A percentile compares a stretch with the other conserved stretches of the same genome.
Conservation (phyloP, 2,329 filamentous ascomycete genomes). For the Gaeumannomyces tritici region DNA sequence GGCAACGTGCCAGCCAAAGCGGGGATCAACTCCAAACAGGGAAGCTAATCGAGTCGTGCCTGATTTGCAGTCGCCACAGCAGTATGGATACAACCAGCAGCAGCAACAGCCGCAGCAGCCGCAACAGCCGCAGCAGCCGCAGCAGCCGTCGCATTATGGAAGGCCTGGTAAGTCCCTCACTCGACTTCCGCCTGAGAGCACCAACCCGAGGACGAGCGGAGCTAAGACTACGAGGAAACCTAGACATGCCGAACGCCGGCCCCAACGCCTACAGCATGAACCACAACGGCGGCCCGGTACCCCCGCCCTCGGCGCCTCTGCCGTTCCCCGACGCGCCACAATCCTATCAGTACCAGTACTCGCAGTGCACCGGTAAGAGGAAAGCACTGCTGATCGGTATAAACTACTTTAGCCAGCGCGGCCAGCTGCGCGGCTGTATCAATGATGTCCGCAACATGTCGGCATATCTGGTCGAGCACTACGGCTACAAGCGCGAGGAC, state of each 20-base stretch:
- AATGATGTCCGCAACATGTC: conserved; percentile 99
- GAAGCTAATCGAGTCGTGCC: neutral
- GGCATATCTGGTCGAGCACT: conserved; percentile 75
- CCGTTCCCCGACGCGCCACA: conserved; percentile 70
- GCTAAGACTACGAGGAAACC: conserved; percentile 7
- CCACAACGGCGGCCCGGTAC: conserved; percentile 49
- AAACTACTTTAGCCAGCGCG: conserved; percentile 91
- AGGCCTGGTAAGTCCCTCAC: conserved; percentile 33
- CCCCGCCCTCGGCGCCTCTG: conserved; percentile 58
- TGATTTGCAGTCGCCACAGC: conserved; percentile 17
- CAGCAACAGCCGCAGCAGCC: conserved; percentile 28
- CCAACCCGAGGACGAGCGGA: neutral
- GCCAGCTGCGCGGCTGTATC: conserved; percentile 86
- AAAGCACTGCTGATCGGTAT: conserved; percentile 91
- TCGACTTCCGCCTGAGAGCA: neutral
- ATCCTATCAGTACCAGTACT: conserved; percentile 82
- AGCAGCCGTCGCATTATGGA: conserved; percentile 29
- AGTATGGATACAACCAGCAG: conserved; percentile 31
- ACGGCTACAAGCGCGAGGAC: conserved; percentile 87
- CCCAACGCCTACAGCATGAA: conserved; percentile 47
- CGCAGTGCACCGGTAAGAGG: conserved; percentile 75
- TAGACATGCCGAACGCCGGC: conserved; percentile 30
- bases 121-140: conserved; percentile 27
- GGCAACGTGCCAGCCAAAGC: neutral
- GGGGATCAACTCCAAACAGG: neutral